A percentile compares a stretch with the other conserved stretches of the same genome.
These are phyloP conservation scores for barley (Hordeum vulgare) DNA, from an alignment of 176 grass and related monocot species.

Conservation along the genomic window MorexV3_pseudomolecules_assembly NC_058518.1:449684333-449684832, in stretches of 20 bases:
- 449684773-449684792: constrained; percentile 82
- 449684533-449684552: constrained; percentile 13
- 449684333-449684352: too few relatives aligned
- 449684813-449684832: neutral
- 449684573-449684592: constrained; percentile 49
- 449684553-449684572: constrained; percentile 27
- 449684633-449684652: neutral
- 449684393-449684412: neutral
- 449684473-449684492: neutral
- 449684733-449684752: constrained; percentile 40
- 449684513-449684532: neutral
- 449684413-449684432: neutral
- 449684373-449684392: neutral
- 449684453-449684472: neutral
- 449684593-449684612: neutral
- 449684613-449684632: neutral
- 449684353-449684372: too few relatives aligned
- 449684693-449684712: constrained; percentile 53
- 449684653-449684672: neutral
- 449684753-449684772: constrained; percentile 87
- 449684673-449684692: constrained; percentile 28
- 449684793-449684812: constrained; percentile 58
- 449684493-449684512: neutral
- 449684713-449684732: constrained; percentile 64
- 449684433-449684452: neutral